These are phyloP conservation scores for Immersiporthe knoxdaviesiana DNA, from an alignment of 2,329 filamentous ascomycete genomes.

Conservation along the genomic window DNA sequence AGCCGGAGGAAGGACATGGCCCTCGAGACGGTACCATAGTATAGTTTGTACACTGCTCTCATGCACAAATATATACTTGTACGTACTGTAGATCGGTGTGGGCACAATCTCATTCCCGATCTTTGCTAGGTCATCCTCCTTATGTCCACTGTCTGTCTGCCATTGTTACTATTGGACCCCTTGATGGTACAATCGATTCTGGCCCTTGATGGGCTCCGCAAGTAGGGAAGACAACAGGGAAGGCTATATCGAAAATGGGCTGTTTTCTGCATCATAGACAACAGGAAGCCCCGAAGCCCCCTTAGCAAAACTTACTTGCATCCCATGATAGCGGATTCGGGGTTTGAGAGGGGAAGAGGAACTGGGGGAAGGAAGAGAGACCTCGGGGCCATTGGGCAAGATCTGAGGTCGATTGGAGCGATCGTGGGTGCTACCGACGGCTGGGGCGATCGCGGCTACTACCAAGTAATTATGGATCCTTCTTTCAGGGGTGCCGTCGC, in stretches of 20 bases:
- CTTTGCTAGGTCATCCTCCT: not conserved
- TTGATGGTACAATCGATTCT: not conserved
- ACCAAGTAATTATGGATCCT: not conserved
- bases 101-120: not conserved
- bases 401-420: slow-evolving; percentile 21
- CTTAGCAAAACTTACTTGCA: not conserved
- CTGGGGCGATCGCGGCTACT: slow-evolving; percentile 13
- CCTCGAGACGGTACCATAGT: too few relatives aligned
- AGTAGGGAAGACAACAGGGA: too few relatives aligned
- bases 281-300: too few relatives aligned
- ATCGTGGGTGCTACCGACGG: slow-evolving; percentile 17
- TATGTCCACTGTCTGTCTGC: not conserved
- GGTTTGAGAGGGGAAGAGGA: not conserved
- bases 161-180: not conserved
- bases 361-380: too few relatives aligned
- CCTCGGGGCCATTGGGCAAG: not conserved
- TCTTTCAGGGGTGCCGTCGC: slow-evolving; percentile 5
- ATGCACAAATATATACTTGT: too few relatives aligned
- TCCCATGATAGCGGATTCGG: not conserved
- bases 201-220: too few relatives aligned
- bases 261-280: not conserved
- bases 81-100: not conserved
- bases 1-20: too few relatives aligned
- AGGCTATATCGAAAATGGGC: not conserved
- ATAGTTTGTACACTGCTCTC: too few relatives aligned